Conservation (phyloP, 345 rosid species). For the Pugionium cornutum region DNA sequence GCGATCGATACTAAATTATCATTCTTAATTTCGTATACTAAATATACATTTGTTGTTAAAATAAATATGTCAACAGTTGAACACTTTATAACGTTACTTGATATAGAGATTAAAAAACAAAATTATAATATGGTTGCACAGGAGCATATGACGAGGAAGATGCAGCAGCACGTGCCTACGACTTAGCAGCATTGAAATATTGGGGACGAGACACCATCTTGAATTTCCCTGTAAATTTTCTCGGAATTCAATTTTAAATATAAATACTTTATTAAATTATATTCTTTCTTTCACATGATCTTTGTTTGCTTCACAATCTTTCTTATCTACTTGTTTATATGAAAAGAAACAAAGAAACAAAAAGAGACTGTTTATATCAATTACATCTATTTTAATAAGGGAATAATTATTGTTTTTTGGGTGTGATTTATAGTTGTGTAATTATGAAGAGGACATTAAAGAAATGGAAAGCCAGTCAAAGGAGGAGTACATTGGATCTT, state of each 20-base stretch:
- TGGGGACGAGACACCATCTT: conserved; percentile 91
- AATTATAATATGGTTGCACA: conserved; percentile 27
- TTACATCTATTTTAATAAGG: neutral
- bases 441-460: conserved; percentile 61
- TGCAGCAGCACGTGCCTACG: conserved; percentile 94
- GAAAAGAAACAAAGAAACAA: neutral
- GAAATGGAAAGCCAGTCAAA: conserved; percentile 81
- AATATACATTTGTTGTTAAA: too few species aligned
- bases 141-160: conserved; percentile 94
- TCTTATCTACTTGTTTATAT: neutral
- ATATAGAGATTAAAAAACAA: too few species aligned
- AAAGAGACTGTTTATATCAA: neutral
- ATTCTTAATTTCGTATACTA: too few species aligned
- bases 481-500: conserved; percentile 84
- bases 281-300: conserved; percentile 18
- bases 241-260: neutral
- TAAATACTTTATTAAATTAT: too few species aligned
- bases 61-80: too few species aligned
- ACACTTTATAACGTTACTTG: too few species aligned
- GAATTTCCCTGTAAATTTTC: conserved; percentile 69
- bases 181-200: conserved; percentile 91
- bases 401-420: neutral
- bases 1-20: too few species aligned
- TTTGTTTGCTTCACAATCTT: conserved; percentile 31
- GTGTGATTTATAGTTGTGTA: conserved; percentile 50